A percentile compares a stretch with the other conserved stretches of the same genome.
phyloP scores from a whole-genome alignment of 345 rosid genomes.

The Theobroma cacao region DNA sequence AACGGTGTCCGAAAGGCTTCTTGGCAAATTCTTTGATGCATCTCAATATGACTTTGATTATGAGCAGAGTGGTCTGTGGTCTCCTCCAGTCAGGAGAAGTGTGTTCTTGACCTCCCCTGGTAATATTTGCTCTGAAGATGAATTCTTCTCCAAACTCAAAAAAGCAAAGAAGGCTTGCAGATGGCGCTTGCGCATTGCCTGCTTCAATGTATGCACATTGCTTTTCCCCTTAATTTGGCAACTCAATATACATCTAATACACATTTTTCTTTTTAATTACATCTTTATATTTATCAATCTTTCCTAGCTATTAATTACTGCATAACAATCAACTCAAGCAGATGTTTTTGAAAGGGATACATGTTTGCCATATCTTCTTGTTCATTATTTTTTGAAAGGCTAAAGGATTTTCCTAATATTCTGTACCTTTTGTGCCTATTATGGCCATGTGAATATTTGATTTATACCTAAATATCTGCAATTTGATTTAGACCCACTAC shows the following conservation, averaged over 20 bases:
- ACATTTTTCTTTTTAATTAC: neutral
- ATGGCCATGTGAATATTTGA: too few species aligned
- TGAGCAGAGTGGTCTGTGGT: constrained; percentile 66
- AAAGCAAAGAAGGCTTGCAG: constrained; percentile 5
- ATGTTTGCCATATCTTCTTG: neutral
- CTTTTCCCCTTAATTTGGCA: neutral
- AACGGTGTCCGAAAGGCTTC: constrained; percentile 58
- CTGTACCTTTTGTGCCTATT: too few species aligned
- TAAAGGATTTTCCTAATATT: neutral
- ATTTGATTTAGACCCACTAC: too few species aligned
- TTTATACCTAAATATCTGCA: too few species aligned
- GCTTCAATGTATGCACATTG: constrained; percentile 10
- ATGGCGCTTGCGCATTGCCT: neutral
- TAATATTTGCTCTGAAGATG: constrained; percentile 46
- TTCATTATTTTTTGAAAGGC: neutral
- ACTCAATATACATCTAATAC: neutral
- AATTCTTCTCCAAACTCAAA: constrained; percentile 46
- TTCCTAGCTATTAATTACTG: neutral
- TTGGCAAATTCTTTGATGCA: constrained; percentile 55
- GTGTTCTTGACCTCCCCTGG: constrained; percentile 50
- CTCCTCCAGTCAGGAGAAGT: constrained; percentile 57
- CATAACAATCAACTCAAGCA: neutral
- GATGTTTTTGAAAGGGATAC: neutral
- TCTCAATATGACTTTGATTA: constrained; percentile 61
- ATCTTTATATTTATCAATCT: neutral